These are phyloP conservation scores for Ceratobasidium sp. DNA, from an alignment of 1,284 basidiomycete species.

Conservation along the genomic window DNA sequence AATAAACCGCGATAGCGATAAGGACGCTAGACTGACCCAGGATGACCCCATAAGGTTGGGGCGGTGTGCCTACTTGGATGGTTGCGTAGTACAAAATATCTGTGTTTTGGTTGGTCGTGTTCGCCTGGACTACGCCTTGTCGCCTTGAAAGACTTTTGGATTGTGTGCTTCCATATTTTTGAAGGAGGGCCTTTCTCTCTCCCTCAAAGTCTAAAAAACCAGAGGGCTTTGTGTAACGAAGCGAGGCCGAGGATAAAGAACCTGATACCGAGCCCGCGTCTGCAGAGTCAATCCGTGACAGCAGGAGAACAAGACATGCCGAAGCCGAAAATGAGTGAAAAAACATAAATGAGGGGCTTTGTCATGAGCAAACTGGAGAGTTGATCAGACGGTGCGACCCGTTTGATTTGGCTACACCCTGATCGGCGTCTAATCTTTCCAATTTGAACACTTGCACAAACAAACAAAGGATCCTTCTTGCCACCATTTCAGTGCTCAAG, in stretches of 20 bases:
- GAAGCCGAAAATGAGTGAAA: constrained; percentile 30
- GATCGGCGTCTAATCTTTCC: constrained; percentile 25
- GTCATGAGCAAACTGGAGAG: constrained; percentile 30
- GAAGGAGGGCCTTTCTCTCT: constrained; percentile 21
- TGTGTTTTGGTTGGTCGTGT: constrained; percentile 40
- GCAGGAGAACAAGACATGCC: constrained; percentile 14
- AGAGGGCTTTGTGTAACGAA: constrained; percentile 25
- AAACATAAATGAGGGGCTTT: constrained; percentile 42
- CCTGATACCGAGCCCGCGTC: background rate
- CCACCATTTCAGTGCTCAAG: too few species aligned
- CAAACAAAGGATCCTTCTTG: background rate
- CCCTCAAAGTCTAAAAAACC: constrained; percentile 15
- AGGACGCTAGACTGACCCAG: constrained; percentile 25
- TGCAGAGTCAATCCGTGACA: background rate
- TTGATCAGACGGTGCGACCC: constrained; percentile 4
- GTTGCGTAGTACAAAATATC: constrained; percentile 43
- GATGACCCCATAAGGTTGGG: constrained; percentile 35
- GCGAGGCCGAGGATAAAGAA: constrained; percentile 26
- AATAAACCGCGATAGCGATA: background rate
- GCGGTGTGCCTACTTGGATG: constrained; percentile 38
- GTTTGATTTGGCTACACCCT: constrained; percentile 18
- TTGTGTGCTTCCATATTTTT: constrained; percentile 12
- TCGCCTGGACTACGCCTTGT: constrained; percentile 21
- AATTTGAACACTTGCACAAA: background rate
- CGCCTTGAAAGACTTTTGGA: background rate